These are phyloP conservation scores for Crithidia acanthocephali DNA, from an alignment of 208 protist genomes.

Conservation along the genomic window DNA sequence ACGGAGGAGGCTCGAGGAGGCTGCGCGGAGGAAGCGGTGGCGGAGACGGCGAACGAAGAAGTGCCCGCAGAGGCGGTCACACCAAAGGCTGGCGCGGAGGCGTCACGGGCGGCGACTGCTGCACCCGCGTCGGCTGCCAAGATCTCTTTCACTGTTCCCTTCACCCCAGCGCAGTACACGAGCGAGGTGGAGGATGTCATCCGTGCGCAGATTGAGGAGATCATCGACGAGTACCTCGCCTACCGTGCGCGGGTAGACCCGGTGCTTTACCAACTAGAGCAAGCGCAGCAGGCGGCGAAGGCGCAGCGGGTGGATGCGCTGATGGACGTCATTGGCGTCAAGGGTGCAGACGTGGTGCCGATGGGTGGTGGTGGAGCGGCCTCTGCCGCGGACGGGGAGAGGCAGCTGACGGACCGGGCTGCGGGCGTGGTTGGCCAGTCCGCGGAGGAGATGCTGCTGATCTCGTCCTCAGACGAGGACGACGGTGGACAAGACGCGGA, in stretches of 20 bases:
- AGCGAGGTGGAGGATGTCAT: constrained; percentile 65
- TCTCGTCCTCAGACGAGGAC: constrained; percentile 28
- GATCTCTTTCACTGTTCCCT: constrained; percentile 53
- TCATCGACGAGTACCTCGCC: constrained; percentile 67
- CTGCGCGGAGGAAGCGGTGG: constrained; percentile 25
- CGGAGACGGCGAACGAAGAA: background rate
- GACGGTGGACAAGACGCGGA: constrained; percentile 32
- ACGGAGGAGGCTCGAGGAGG: background rate
- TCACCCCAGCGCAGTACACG: constrained; percentile 60
- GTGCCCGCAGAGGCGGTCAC: constrained; percentile 12
- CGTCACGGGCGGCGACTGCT: background rate
- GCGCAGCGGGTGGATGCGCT: constrained; percentile 54
- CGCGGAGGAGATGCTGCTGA: constrained; percentile 18
- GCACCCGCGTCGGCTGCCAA: background rate
- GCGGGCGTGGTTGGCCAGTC: background rate
- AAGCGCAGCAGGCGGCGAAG: constrained; percentile 47
- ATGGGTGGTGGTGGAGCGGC: background rate
- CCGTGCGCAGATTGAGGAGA: constrained; percentile 70
- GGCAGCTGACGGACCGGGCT: background rate
- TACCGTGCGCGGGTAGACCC: constrained; percentile 78
- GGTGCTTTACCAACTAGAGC: constrained; percentile 58
- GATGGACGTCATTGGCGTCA: constrained; percentile 54
- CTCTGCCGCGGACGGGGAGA: background rate
- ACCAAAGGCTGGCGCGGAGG: background rate
- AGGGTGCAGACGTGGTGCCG: constrained; percentile 19